phyloP scores from a whole-genome alignment of 2,329 filamentous ascomycete species.

The Aspergillus jensenii region DNA sequence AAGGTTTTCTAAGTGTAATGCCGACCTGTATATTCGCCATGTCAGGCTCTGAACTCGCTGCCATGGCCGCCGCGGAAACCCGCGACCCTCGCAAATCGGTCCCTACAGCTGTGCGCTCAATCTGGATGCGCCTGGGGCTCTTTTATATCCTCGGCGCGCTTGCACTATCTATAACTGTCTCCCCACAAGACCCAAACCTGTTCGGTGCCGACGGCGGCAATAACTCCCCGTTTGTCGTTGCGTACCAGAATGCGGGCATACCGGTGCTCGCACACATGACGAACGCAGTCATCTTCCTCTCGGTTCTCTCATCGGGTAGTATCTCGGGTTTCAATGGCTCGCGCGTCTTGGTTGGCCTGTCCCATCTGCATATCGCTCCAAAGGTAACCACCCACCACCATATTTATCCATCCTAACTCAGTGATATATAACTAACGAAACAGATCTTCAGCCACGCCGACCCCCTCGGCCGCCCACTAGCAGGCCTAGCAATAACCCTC shows the following conservation, averaged over 20 bases:
- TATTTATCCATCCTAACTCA: background rate
- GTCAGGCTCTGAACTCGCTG: conserved; percentile 44
- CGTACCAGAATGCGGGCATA: conserved; percentile 44
- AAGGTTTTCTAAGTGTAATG: conserved; percentile 40
- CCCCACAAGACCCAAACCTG: conserved; percentile 39
- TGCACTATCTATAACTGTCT: conserved; percentile 46
- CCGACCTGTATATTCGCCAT: conserved; percentile 40
- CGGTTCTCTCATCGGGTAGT: conserved; percentile 46
- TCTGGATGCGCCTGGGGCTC: conserved; percentile 47
- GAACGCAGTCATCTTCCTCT: conserved; percentile 51
- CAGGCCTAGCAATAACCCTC: conserved; percentile 62
- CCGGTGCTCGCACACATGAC: conserved; percentile 47
- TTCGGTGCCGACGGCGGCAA: conserved; percentile 44
- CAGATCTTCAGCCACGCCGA: conserved; percentile 33
- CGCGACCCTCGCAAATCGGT: conserved; percentile 44
- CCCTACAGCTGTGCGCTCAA: conserved; percentile 45
- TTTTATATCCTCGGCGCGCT: conserved; percentile 49
- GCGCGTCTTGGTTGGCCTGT: conserved; percentile 45
- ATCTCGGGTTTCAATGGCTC: conserved; percentile 46
- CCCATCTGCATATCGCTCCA: conserved; percentile 45
- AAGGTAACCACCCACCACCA: conserved; percentile 15
- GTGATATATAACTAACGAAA: too few species aligned
- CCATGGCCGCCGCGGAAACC: conserved; percentile 46
- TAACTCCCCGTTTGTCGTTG: conserved; percentile 46
- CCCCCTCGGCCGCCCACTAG: conserved; percentile 40